Conservation (phyloP, 2,329 filamentous ascomycete genomes). For the Aureobasidium sp. region DNA sequence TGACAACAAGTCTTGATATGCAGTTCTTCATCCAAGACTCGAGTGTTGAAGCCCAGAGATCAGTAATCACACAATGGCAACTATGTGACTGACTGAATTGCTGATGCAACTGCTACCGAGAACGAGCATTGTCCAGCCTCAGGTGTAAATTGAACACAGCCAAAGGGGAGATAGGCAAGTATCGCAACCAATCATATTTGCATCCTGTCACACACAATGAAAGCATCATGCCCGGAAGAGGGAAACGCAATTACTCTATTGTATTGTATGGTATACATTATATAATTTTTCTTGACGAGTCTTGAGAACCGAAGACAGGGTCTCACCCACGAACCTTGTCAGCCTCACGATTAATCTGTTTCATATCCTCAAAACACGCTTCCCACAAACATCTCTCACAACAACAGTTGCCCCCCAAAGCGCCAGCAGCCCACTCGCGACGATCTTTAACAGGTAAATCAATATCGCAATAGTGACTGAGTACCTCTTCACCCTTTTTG, state of each 20-base stretch:
- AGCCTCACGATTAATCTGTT: slow-evolving; percentile 16
- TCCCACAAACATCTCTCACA: slow-evolving; percentile 86
- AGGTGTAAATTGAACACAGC: no score
- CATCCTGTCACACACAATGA: neutral
- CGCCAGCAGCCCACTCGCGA: slow-evolving; percentile 89
- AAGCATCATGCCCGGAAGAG: neutral
- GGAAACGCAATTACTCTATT: neutral
- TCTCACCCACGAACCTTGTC: slow-evolving; percentile 10
- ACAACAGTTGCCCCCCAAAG: slow-evolving; percentile 89
- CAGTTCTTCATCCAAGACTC: no score
- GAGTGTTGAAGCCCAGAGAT: no score
- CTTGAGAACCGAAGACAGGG: neutral
- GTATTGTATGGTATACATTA: neutral
- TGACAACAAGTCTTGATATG: no score
- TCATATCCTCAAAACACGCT: slow-evolving; percentile 33
- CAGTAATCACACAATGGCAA: no score
- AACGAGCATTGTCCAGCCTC: no score
- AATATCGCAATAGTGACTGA: slow-evolving; percentile 97
- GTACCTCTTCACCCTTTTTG: slow-evolving; percentile 81
- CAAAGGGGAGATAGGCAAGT: no score
- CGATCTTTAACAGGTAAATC: slow-evolving; percentile 79
- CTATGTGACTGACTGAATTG: no score
- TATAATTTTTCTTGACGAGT: neutral
- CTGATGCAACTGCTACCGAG: no score
- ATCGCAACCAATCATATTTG: neutral